Evolutionary conservation across 805 yeast species (phyloP).

Genomic region (Metahyphopichia silvanorum): DNA sequence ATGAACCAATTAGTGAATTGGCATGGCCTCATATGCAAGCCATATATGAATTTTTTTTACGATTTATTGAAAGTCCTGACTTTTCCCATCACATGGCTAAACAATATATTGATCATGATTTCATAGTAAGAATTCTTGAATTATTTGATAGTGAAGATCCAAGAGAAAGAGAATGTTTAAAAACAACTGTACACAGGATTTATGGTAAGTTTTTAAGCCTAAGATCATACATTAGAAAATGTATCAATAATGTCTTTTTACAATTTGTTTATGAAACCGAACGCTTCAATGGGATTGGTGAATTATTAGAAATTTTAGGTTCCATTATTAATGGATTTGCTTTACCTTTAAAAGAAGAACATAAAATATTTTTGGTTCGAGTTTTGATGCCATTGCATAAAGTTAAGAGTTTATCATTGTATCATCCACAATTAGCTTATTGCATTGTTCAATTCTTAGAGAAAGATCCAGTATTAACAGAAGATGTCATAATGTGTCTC

Average conservation of each 20-base stretch:
- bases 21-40: slow-evolving; percentile 99
- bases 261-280: slow-evolving; percentile 95
- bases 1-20: slow-evolving; percentile 92
- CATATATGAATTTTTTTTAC: slow-evolving; percentile 88
- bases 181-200: slow-evolving; percentile 92
- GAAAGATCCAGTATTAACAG: slow-evolving; percentile 88
- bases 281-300: slow-evolving; percentile 93
- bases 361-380: slow-evolving; percentile 81
- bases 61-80: slow-evolving; percentile 92
- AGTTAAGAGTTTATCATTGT: slow-evolving; percentile 80
- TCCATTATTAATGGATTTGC: slow-evolving; percentile 98
- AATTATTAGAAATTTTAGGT: slow-evolving; percentile 89
- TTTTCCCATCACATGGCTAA: slow-evolving; percentile 92
- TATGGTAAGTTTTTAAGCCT: slow-evolving; percentile 91
- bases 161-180: slow-evolving; percentile 90
- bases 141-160: slow-evolving; percentile 96
- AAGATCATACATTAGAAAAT: slow-evolving; percentile 86
- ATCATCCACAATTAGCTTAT: slow-evolving; percentile 96
- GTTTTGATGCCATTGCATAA: slow-evolving; percentile 91
- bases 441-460: slow-evolving; percentile 96
- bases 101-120: slow-evolving; percentile 88
- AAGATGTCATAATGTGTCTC: slow-evolving; percentile 93
- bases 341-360: slow-evolving; percentile 94
- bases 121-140: slow-evolving; percentile 76
- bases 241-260: slow-evolving; percentile 87